Evolutionary conservation across 2,329 filamentous ascomycete genomes (phyloP), one percentile per base, ranked within the genome.

Genomic region (Penicillium olsonii): DNA sequence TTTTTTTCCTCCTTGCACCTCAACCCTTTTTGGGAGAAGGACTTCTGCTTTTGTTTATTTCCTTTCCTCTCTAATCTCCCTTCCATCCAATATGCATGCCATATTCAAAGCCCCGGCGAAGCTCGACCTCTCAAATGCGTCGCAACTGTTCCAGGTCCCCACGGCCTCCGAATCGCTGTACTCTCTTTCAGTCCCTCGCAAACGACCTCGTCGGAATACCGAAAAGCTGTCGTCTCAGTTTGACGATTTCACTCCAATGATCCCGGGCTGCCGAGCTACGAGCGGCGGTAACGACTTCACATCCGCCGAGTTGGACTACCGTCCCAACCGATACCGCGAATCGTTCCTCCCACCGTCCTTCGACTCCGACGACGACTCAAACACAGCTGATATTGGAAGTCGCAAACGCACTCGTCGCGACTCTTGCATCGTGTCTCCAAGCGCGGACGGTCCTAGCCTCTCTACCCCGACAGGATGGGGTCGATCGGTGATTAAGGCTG

Each of bases 261-360:
- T 69, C 33, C 71, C 70, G 19, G 62, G 69, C 37, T 75, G 74
- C 53, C 64, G 64, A 24, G 65, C 72, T 48, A 66, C 66, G 26
- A 65, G 62, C 50, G 62, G 61, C 27, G 19, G 63, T 50, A 55
- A 64, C 50, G 57, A 61, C 42, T 51, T 57, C 44, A 37, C 62
- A 37, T 44, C 64, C 5, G 63, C 64, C 10, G 71, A 74, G 47
- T 46, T 68, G 41, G 72, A 74, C 53, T 74, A 73, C 51, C 66
- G 73, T 42, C 72, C 71, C 20, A 75, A 68, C 59, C 67, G 73
- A 42, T 76, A 74, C 56, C 65, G 63, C 34, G 62, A 71, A 34
- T 59, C 53, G 9, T 60, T 58, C 34, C 57, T 53, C 9, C 57
- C 59, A 15, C 59, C 56, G 3, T 56, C 62, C 15, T 57, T 69